Percentiles rank a stretch among this genome's conserved stretches.
Conservation (phyloP, 768 basidiomycete genomes). For the Termitomyces eurrhizus region DNA sequence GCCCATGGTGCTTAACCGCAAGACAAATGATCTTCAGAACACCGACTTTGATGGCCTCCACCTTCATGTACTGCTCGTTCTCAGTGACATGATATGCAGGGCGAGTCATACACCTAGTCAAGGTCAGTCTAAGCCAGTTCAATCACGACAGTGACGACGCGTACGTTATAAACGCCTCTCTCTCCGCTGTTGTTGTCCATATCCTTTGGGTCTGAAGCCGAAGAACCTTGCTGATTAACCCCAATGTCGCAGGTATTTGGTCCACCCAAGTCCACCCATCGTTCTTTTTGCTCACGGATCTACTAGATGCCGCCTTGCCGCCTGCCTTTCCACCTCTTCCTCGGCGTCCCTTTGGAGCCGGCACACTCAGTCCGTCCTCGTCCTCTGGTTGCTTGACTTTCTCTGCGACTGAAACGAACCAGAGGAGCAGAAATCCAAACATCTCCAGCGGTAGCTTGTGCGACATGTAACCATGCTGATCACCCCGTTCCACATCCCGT, state of each 20-base stretch:
- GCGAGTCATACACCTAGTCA: slow-evolving; percentile 75
- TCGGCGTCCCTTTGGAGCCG: slow-evolving; percentile 46
- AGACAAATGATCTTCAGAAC: slow-evolving; percentile 87
- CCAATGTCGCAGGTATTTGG: slow-evolving; percentile 69
- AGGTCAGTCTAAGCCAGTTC: slow-evolving; percentile 2
- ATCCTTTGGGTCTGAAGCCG: slow-evolving; percentile 67
- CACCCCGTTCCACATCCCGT: slow-evolving; percentile 66
- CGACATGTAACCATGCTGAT: slow-evolving; percentile 51
- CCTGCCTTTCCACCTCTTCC: slow-evolving; percentile 60
- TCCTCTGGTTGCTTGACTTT: slow-evolving; percentile 57
- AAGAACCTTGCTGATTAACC: slow-evolving; percentile 69
- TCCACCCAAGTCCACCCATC: slow-evolving; percentile 74
- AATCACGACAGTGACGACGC: slow-evolving; percentile 22
- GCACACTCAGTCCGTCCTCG: slow-evolving; percentile 30
- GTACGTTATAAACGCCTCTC: slow-evolving; percentile 82
- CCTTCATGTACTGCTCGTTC: slow-evolving; percentile 87
- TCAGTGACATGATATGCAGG: slow-evolving; percentile 88
- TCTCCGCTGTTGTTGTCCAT: slow-evolving; percentile 85
- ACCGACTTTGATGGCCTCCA: slow-evolving; percentile 59
- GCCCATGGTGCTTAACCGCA: slow-evolving; percentile 88
- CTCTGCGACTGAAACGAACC: slow-evolving; percentile 84
- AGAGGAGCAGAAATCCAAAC: slow-evolving; percentile 89
- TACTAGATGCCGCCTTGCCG: slow-evolving; percentile 25
- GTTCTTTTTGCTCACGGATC: slow-evolving; percentile 39
- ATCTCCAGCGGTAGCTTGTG: slow-evolving; percentile 83